Percentiles rank a stretch among this genome's conserved stretches.
These are phyloP conservation scores for Nemania sp. DNA, from an alignment of 2,329 filamentous ascomycete genomes.

Conservation along the genomic window DNA sequence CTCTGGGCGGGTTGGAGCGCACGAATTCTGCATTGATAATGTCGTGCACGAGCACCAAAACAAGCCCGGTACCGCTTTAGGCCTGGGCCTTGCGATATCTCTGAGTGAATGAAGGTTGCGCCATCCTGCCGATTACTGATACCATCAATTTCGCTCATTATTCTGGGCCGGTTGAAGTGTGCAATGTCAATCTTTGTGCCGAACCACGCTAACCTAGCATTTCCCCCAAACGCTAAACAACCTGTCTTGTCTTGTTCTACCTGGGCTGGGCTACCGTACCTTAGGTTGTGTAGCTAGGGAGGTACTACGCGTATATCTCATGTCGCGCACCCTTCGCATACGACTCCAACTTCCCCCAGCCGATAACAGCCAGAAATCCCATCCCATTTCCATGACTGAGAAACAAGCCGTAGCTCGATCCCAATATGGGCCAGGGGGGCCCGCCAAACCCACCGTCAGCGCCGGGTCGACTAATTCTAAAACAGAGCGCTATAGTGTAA, in stretches of 20 bases:
- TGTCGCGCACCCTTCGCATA: slow-evolving; percentile 10
- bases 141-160: slow-evolving; percentile 25
- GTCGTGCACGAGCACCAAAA: slow-evolving; percentile 24
- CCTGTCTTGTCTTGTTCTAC: too few species aligned
- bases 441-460: slow-evolving; percentile 5
- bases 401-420: neutral
- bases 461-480: neutral
- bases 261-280: too few species aligned
- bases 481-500: neutral
- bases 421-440: slow-evolving; percentile 5
- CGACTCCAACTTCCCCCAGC: slow-evolving; percentile 10
- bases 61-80: slow-evolving; percentile 27
- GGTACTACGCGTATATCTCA: neutral
- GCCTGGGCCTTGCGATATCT: slow-evolving; percentile 15
- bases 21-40: slow-evolving; percentile 28
- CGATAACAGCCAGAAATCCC: slow-evolving; percentile 6
- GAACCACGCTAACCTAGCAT: slow-evolving; percentile 11
- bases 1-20: slow-evolving; percentile 17
- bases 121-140: slow-evolving; percentile 28
- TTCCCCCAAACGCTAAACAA: slow-evolving; percentile 15
- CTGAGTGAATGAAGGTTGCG: slow-evolving; percentile 17
- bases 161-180: slow-evolving; percentile 6
- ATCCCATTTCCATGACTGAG: slow-evolving; percentile 4
- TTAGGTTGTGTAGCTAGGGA: neutral
- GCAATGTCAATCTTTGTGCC: slow-evolving; percentile 10